A percentile compares a stretch with the other conserved stretches of the same genome.
These are phyloP conservation scores for Auxenochlorella pyrenoidosa DNA, from an alignment of 139 green algal species.

Conservation along the genomic window DNA sequence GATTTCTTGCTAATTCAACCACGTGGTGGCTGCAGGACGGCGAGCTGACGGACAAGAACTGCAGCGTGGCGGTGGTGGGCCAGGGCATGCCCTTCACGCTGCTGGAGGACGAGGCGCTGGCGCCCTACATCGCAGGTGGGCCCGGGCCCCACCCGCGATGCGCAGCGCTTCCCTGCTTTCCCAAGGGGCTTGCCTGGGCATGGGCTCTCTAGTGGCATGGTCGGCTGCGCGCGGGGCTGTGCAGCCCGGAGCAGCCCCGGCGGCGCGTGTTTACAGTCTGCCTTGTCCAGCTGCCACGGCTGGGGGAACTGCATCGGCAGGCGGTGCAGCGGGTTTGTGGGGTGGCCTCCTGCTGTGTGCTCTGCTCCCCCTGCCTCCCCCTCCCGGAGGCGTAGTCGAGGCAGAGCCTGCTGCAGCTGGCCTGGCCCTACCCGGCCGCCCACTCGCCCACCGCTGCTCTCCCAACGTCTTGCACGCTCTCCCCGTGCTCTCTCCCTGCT, in stretches of 20 bases:
- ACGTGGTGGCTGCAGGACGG: constrained; percentile 63
- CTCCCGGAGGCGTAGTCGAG: not conserved
- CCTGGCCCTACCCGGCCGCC: too few relatives aligned
- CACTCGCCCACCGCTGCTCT: too few relatives aligned
- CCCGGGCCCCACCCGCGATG: not conserved
- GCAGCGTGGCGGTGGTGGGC: constrained; percentile 85
- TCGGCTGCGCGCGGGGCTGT: too few relatives aligned
- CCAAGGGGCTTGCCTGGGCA: too few relatives aligned
- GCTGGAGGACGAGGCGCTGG: constrained; percentile 80
- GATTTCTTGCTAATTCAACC: not conserved
- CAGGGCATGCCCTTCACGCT: constrained; percentile 81
- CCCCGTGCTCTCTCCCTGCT: not conserved
- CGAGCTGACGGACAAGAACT: constrained; percentile 89
- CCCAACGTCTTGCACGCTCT: too few relatives aligned
- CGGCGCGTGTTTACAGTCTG: too few relatives aligned
- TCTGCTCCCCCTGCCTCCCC: not conserved
- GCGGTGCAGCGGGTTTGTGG: too few relatives aligned
- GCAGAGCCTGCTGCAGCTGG: too few relatives aligned
- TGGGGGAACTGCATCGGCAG: too few relatives aligned
- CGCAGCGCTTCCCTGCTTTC: too few relatives aligned
- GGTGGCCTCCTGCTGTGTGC: not conserved
- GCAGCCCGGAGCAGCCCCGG: not conserved
- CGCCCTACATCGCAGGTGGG: constrained; percentile 63
- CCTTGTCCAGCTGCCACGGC: too few relatives aligned
- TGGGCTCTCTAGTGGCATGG: too few relatives aligned